Conservation (phyloP, 495 filamentous ascomycete genomes). For the Xeromyces bisporus region DNA sequence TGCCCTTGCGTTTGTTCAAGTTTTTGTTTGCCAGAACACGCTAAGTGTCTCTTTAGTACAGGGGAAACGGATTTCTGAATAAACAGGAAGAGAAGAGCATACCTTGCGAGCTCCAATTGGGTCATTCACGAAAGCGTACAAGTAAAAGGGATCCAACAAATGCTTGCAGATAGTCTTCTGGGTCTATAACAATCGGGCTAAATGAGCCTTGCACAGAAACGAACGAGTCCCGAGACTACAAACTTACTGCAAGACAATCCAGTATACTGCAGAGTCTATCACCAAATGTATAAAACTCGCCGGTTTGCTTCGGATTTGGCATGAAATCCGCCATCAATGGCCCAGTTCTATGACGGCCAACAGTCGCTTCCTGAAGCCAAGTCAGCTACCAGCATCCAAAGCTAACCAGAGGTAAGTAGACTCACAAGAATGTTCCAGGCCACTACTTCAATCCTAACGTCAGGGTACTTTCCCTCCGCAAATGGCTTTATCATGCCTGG, state of each 20-base stretch:
- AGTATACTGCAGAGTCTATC: slow-evolving; percentile 3
- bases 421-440: slow-evolving; percentile 14
- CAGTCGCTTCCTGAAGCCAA: slow-evolving; percentile 2
- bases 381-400: neutral
- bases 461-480: slow-evolving; percentile 4
- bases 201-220: neutral
- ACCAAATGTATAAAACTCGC: slow-evolving; percentile 1
- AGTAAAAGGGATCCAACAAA: slow-evolving; percentile 15
- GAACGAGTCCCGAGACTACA: neutral
- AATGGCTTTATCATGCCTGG: slow-evolving; percentile 16
- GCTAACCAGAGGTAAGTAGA: neutral
- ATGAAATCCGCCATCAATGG: slow-evolving; percentile 1
- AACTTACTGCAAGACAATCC: slow-evolving; percentile 2
- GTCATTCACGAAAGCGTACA: slow-evolving; percentile 17
- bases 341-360: slow-evolving; percentile 2
- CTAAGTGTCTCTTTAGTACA: neutral
- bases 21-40: slow-evolving; percentile 12
- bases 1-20: slow-evolving; percentile 11
- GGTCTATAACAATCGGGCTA: slow-evolving; percentile 1
- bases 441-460: slow-evolving; percentile 5
- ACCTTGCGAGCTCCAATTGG: slow-evolving; percentile 8
- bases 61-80: neutral
- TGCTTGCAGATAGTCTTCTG: slow-evolving; percentile 28
- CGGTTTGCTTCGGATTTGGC: slow-evolving; percentile 1
- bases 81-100: neutral